phyloP scores from a whole-genome alignment of 2,329 filamentous ascomycete genomes.

The Aspergillus floridensis region DNA sequence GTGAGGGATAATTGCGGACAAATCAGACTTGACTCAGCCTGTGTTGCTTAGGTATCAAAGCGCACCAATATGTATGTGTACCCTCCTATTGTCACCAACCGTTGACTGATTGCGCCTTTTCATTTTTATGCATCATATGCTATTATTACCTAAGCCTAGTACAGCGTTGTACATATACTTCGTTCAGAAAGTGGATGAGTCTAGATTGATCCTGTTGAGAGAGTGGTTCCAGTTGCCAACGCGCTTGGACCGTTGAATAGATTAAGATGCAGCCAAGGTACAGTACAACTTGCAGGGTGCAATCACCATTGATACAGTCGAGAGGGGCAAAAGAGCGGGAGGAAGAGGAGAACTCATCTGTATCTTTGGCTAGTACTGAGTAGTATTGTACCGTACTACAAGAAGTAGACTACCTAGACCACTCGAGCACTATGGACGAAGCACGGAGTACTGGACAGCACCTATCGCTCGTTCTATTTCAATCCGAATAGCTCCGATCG shows the following conservation, averaged over 20 bases:
- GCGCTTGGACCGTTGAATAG: neutral
- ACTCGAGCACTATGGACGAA: too few species aligned
- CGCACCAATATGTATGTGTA: neutral
- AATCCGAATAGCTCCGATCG: neutral
- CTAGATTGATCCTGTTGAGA: neutral
- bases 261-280: neutral
- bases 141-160: too few species aligned
- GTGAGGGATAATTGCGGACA: neutral
- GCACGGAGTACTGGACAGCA: neutral
- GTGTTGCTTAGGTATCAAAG: neutral
- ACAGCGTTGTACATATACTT: neutral
- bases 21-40: neutral
- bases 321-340: neutral
- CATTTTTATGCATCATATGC: neutral
- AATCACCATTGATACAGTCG: neutral
- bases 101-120: neutral
- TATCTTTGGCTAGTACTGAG: neutral
- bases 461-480: neutral
- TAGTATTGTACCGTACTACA: too few species aligned
- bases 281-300: neutral
- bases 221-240: neutral
- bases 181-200: neutral
- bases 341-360: neutral
- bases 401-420: too few species aligned
- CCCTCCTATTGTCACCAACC: neutral